phyloP scores from a whole-genome alignment of 2,329 filamentous ascomycete genomes.

The Botrytis hyacinthi region DNA sequence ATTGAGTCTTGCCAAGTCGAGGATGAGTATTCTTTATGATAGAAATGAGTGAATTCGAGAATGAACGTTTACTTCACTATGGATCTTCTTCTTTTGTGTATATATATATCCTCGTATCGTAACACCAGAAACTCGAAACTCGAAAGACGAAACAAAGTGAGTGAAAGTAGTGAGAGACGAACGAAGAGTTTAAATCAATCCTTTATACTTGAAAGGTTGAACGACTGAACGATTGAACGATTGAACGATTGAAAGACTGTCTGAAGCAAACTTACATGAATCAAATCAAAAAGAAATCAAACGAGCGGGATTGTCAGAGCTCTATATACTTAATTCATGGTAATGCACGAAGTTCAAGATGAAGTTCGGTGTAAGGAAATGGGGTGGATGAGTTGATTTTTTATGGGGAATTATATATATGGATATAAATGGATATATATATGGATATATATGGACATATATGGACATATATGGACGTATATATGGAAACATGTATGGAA shows the following conservation, averaged over 20 bases:
- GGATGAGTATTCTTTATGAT: not conserved
- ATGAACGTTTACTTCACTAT: not conserved
- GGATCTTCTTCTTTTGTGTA: not conserved
- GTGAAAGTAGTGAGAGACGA: not conserved
- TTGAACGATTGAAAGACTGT: not conserved
- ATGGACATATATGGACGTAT: not conserved
- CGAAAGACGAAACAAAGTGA: not conserved
- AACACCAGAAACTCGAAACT: too few relatives aligned
- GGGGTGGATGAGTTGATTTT: not conserved
- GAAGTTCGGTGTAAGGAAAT: not conserved
- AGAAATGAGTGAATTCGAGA: constrained; percentile 1
- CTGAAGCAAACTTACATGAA: not conserved
- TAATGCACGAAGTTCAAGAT: not conserved
- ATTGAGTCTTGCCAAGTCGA: constrained; percentile 2
- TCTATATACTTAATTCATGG: not conserved
- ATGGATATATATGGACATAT: not conserved
- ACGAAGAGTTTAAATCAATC: not conserved
- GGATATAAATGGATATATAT: too few relatives aligned
- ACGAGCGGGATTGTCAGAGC: not conserved
- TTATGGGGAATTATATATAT: not conserved
- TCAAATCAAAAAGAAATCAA: not conserved
- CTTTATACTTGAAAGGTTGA: not conserved
- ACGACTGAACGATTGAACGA: not conserved
- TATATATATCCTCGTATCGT: not conserved
- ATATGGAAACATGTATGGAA: not conserved